Percentiles rank a stretch among this genome's conserved stretches.
Conservation (phyloP, 1,284 basidiomycete genomes). For the Austroboletus novae-zelandiae region DNA sequence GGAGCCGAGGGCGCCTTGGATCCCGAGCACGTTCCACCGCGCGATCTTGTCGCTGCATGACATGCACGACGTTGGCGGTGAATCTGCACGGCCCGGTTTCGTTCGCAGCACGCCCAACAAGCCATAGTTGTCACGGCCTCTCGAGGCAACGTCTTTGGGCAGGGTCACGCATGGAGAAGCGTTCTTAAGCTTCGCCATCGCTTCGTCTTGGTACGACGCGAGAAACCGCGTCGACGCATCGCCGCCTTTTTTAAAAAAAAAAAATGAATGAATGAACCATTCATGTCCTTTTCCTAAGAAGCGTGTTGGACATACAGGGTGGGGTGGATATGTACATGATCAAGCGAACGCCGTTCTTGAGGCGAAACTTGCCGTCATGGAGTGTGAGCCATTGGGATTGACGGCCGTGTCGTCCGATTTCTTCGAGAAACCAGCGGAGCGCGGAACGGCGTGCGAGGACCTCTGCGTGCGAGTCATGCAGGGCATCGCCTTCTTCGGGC, state of each 20-base stretch:
- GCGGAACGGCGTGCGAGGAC: conserved; percentile 81
- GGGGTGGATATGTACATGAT: conserved; percentile 85
- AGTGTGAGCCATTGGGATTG: conserved; percentile 47
- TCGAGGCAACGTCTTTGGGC: conserved; percentile 44
- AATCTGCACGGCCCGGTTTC: conserved; percentile 87
- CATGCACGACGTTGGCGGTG: conserved; percentile 76
- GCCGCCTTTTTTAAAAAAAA: conserved; percentile 57
- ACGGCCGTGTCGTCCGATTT: conserved; percentile 45
- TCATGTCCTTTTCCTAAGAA: too few species aligned
- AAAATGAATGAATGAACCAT: not conserved
- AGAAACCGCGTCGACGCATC: conserved; percentile 85
- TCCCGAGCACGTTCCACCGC: conserved; percentile 73
- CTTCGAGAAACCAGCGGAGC: conserved; percentile 77
- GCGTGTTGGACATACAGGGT: conserved; percentile 58
- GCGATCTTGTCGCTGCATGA: conserved; percentile 93
- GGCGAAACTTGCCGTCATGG: conserved; percentile 42
- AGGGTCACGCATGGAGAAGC: conserved; percentile 37
- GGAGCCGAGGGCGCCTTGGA: conserved; percentile 79
- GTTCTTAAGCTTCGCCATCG: conserved; percentile 68
- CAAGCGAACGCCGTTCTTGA: conserved; percentile 53
- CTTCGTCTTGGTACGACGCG: conserved; percentile 65
- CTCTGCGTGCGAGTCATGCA: conserved; percentile 93
- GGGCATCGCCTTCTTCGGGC: conserved; percentile 69
- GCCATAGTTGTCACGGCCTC: conserved; percentile 79
- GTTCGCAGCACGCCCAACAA: conserved; percentile 78